These are phyloP conservation scores for Escovopsis weberi DNA, from an alignment of 2,329 filamentous ascomycete species.

Conservation along the genomic window DNA sequence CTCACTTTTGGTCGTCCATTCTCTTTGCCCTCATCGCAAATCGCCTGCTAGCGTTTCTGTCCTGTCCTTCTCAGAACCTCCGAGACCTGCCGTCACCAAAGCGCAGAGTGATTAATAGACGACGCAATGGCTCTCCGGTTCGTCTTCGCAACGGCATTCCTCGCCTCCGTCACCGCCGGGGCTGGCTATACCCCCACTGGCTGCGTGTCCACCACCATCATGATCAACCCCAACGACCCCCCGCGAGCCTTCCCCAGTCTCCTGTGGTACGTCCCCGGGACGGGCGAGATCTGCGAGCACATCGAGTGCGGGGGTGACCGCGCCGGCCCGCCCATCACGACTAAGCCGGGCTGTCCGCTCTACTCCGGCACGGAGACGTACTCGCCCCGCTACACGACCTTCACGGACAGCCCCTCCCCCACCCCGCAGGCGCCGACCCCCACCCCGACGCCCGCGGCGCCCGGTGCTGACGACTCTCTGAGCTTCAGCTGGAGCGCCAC, in stretches of 20 bases:
- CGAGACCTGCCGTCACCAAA: no score
- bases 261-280: slow-evolving; percentile 47
- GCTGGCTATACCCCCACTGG: slow-evolving; percentile 33
- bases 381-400: slow-evolving; percentile 33
- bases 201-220: slow-evolving; percentile 27
- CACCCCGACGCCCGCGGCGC: not conserved
- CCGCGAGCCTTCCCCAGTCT: slow-evolving; percentile 28
- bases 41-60: no score
- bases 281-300: slow-evolving; percentile 48
- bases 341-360: slow-evolving; percentile 42
- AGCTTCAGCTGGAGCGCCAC: not conserved
- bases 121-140: slow-evolving; percentile 20
- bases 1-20: slow-evolving; percentile 12
- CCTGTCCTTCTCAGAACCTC: no score
- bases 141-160: slow-evolving; percentile 12
- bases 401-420: slow-evolving; percentile 8
- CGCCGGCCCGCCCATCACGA: slow-evolving; percentile 47
- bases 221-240: slow-evolving; percentile 14
- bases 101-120: no score
- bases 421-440: slow-evolving; percentile 3
- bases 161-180: slow-evolving; percentile 22
- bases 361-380: slow-evolving; percentile 43
- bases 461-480: slow-evolving; percentile 2
- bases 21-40: no score
- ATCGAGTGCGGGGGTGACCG: slow-evolving; percentile 55